Evolutionary conservation across 148 eudicot species (phyloP), one percentile per base, ranked within the genome.

Genomic region (Vaccinium corymbosum): DNA sequence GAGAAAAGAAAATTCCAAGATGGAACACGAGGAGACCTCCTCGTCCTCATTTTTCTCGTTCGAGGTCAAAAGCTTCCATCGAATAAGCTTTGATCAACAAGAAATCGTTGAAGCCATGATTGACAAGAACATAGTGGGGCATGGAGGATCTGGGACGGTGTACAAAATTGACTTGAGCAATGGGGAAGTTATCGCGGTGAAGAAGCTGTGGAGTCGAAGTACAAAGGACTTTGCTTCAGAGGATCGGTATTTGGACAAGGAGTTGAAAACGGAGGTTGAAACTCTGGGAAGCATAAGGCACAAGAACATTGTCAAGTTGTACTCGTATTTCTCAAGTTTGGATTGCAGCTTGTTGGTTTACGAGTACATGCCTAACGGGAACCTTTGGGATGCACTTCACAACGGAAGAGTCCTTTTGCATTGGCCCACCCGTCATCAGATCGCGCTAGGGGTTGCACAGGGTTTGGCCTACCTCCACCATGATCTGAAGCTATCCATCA

Each of bases 341-440:
- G 93, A 93, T 82, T 91, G 90, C 70, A 94, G 89, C 84, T 89
- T 97, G 91, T 82, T 97, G 89, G 94, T 97, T 85, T 97, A 97
- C 55, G 99, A 97, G 85, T 95, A 91, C 89, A 94, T 94, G 99
- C 92, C 93, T 48, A 97, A 97, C 51, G 99, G 99, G 49, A 94
- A 93, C 79, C 97, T 97, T 14, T 97, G 99, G 98, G 95, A 97
- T 87, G 93, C 98, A 32, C 93, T 97, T 82, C 98, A 94, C 83
- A 88, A 88, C 76, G 98, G 94, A 49, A 95, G 92, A 81, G 57
- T 80, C 78, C 57, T 87, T 38, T 75, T 94, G 72, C 93, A 93
- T 87, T 97, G 99, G 99, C 96, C 98, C 1, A 90, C 91, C 19
- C 92, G 99, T 4, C 93, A 93, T 77, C 93, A 91, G 78, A 93